Conservation (phyloP, 306 rosid genomes). For the Carpinus fangiana region DNA sequence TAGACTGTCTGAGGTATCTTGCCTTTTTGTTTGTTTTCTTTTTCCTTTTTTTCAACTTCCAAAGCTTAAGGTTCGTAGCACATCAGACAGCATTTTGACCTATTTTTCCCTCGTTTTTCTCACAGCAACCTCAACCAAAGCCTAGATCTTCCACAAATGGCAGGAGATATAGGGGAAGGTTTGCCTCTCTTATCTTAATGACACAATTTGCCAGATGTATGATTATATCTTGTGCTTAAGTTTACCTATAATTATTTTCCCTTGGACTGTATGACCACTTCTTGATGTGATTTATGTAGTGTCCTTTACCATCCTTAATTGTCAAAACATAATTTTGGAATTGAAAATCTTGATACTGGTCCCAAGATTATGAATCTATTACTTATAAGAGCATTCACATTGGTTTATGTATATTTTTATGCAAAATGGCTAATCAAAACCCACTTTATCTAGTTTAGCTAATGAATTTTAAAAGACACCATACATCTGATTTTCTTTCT, state of each 20-base stretch:
- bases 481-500: no score
- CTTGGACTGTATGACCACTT: neutral
- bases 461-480: no score
- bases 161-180: slow-evolving; percentile 44
- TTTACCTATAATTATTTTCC: neutral
- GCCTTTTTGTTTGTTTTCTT: slow-evolving; percentile 3
- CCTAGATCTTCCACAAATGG: slow-evolving; percentile 40
- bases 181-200: slow-evolving; percentile 4
- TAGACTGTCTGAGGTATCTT: slow-evolving; percentile 78
- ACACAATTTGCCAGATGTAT: slow-evolving; percentile 22
- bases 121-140: slow-evolving; percentile 56
- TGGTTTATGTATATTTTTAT: no score
- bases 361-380: neutral
- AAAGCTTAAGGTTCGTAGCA: neutral
- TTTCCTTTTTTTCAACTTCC: neutral
- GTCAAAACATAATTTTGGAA: neutral
- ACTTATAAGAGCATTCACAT: neutral
- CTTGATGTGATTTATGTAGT: neutral
- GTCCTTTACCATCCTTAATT: neutral
- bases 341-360: neutral
- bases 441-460: no score
- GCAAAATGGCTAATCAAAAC: no score
- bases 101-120: slow-evolving; percentile 27
- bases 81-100: slow-evolving; percentile 9
- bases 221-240: neutral